phyloP scores from a whole-genome alignment of 2,329 filamentous ascomycete genomes.

The Microsporum ferrugineum region DNA sequence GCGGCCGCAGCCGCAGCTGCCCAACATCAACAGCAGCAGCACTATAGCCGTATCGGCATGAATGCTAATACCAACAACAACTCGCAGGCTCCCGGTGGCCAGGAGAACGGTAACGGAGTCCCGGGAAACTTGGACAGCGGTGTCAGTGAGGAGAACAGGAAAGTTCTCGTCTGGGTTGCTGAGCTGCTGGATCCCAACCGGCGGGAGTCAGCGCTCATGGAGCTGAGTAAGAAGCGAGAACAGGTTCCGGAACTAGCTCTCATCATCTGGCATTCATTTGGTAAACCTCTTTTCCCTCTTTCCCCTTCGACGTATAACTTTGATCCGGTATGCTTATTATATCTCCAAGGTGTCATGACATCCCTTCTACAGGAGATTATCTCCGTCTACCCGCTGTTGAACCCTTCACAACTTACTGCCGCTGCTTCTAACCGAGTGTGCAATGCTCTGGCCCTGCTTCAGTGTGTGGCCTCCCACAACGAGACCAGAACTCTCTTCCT shows the following conservation, averaged over 20 bases:
- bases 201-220: constrained; percentile 79
- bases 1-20: constrained; percentile 36
- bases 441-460: constrained; percentile 87
- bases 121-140: constrained; percentile 48
- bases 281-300: constrained; percentile 39
- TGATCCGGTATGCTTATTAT: neutral
- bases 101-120: constrained; percentile 15
- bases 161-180: constrained; percentile 86
- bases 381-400: constrained; percentile 91
- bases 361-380: constrained; percentile 96
- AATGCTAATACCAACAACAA: constrained; percentile 45
- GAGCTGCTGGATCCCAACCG: constrained; percentile 80
- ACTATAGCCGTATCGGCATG: constrained; percentile 62
- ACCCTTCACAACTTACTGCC: constrained; percentile 90
- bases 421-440: constrained; percentile 96
- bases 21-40: constrained; percentile 35
- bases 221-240: constrained; percentile 96
- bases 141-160: constrained; percentile 79
- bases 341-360: constrained; percentile 76
- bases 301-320: neutral
- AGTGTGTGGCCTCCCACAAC: constrained; percentile 95
- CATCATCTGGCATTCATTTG: constrained; percentile 97
- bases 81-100: constrained; percentile 20
- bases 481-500: constrained; percentile 90
- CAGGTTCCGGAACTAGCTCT: constrained; percentile 93